Evolutionary conservation across 208 protist genomes (phyloP).

Genomic region (Naegleria lovaniensis): DNA sequence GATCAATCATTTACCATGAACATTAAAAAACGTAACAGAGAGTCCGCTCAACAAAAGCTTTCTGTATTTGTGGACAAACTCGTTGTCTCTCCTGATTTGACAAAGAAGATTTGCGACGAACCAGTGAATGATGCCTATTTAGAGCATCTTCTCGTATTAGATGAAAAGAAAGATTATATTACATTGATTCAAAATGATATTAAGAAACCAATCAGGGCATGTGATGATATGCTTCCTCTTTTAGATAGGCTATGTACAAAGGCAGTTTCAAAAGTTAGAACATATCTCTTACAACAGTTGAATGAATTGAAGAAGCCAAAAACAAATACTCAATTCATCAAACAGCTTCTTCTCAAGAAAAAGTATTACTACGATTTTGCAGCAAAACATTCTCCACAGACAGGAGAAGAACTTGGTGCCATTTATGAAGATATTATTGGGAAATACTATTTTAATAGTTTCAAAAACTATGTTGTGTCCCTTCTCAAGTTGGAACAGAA

Average conservation of each 20-base stretch:
- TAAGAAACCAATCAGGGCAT: background rate
- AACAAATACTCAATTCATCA: conserved; percentile 13
- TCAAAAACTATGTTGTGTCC: background rate
- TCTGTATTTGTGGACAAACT: background rate
- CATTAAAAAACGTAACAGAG: conserved; percentile 7
- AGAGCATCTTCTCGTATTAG: background rate
- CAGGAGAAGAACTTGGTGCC: background rate
- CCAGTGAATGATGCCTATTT: background rate
- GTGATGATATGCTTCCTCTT: background rate
- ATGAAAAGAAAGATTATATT: conserved; percentile 1
- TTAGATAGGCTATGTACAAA: background rate
- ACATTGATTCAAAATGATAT: background rate
- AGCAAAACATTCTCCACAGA: background rate
- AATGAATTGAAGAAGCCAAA: conserved; percentile 16
- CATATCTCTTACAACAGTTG: background rate
- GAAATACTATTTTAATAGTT: conserved; percentile 18
- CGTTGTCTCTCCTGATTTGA: background rate
- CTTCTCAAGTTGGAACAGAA: background rate
- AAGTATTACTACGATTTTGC: conserved; percentile 23
- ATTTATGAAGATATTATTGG: background rate
- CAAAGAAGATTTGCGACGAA: background rate
- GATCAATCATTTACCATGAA: conserved; percentile 24
- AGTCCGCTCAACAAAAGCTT: background rate
- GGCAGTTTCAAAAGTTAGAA: conserved; percentile 10
- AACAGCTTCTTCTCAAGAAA: background rate